These are phyloP conservation scores for Symbiotaphrina buchneri DNA, from an alignment of 495 filamentous ascomycete genomes.

Conservation along the genomic window DNA sequence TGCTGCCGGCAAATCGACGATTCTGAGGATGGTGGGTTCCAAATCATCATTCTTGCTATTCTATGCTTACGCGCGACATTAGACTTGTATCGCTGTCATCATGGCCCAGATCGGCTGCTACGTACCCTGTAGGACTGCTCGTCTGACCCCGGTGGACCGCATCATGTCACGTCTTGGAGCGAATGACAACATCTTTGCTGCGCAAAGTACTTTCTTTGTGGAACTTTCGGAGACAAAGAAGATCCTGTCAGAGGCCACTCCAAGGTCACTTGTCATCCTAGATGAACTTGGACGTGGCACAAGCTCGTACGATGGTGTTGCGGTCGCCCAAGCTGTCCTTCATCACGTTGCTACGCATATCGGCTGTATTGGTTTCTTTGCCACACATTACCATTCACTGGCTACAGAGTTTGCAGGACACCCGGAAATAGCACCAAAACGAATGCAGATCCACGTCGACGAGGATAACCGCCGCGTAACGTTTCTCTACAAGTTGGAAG, in stretches of 20 bases:
- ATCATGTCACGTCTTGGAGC: slow-evolving; percentile 98
- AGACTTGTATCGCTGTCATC: slow-evolving; percentile 87
- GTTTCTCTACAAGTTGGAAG: slow-evolving; percentile 88
- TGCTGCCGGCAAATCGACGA: slow-evolving; percentile 95
- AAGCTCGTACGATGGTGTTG: slow-evolving; percentile 83
- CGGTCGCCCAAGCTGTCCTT: slow-evolving; percentile 87
- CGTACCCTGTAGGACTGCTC: slow-evolving; percentile 62
- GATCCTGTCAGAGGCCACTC: slow-evolving; percentile 87
- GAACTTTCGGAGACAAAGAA: slow-evolving; percentile 96
- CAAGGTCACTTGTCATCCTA: slow-evolving; percentile 87
- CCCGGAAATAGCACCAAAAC: slow-evolving; percentile 61
- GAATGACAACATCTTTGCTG: slow-evolving; percentile 97
- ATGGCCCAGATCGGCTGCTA: slow-evolving; percentile 98
- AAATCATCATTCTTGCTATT: not conserved
- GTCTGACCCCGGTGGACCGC: slow-evolving; percentile 79
- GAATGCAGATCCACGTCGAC: slow-evolving; percentile 91
- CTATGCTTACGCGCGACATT: slow-evolving; percentile 7
- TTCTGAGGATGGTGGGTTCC: slow-evolving; percentile 69
- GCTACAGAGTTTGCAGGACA: slow-evolving; percentile 75
- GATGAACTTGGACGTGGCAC: slow-evolving; percentile 95
- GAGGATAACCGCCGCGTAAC: slow-evolving; percentile 63
- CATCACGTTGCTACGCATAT: slow-evolving; percentile 88
- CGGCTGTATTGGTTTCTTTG: slow-evolving; percentile 90
- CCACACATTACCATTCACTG: slow-evolving; percentile 91
- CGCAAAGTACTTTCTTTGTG: slow-evolving; percentile 96